phyloP scores from a whole-genome alignment of 2,329 filamentous ascomycete genomes.

The Teratosphaeria nubilosa region DNA sequence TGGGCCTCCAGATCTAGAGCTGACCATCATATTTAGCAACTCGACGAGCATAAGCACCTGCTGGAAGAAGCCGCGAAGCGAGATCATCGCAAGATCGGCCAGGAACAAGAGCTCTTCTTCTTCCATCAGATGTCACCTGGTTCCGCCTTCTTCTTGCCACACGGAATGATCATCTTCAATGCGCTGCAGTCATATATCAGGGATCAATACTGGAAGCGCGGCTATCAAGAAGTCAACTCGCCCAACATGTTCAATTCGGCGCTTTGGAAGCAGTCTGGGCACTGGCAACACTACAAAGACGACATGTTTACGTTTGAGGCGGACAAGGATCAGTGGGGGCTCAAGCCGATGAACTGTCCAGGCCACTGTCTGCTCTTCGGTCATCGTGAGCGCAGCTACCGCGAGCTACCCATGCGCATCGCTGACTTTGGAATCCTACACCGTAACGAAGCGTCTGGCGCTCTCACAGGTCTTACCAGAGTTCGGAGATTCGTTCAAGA shows the following conservation, averaged over 20 bases:
- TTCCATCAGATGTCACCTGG: slow-evolving; percentile 92
- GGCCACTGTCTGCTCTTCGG: slow-evolving; percentile 84
- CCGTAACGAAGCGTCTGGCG: slow-evolving; percentile 89
- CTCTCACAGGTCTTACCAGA: slow-evolving; percentile 79
- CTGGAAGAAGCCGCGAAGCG: slow-evolving; percentile 96
- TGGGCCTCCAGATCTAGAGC: neutral
- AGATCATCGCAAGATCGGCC: slow-evolving; percentile 87
- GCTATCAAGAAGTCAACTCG: slow-evolving; percentile 88
- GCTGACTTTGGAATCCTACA: slow-evolving; percentile 95
- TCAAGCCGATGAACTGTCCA: slow-evolving; percentile 99
- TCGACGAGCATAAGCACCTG: slow-evolving; percentile 88
- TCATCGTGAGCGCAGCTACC: slow-evolving; percentile 74
- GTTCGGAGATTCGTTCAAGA: slow-evolving; percentile 94
- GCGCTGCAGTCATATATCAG: slow-evolving; percentile 71
- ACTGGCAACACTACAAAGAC: slow-evolving; percentile 89
- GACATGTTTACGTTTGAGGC: slow-evolving; percentile 86
- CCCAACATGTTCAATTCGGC: slow-evolving; percentile 94
- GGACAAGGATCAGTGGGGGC: slow-evolving; percentile 73
- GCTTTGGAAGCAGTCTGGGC: slow-evolving; percentile 88
- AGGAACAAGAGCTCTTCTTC: slow-evolving; percentile 95
- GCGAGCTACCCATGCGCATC: slow-evolving; percentile 81
- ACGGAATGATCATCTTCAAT: slow-evolving; percentile 90
- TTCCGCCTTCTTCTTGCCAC: slow-evolving; percentile 80
- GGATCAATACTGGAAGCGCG: slow-evolving; percentile 82
- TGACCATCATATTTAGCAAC: slow-evolving; percentile 8